Evolutionary conservation across 78 protist genomes (phyloP), one percentile per base, ranked within the genome.

Genomic region (Dictyostelium citrinum): DNA sequence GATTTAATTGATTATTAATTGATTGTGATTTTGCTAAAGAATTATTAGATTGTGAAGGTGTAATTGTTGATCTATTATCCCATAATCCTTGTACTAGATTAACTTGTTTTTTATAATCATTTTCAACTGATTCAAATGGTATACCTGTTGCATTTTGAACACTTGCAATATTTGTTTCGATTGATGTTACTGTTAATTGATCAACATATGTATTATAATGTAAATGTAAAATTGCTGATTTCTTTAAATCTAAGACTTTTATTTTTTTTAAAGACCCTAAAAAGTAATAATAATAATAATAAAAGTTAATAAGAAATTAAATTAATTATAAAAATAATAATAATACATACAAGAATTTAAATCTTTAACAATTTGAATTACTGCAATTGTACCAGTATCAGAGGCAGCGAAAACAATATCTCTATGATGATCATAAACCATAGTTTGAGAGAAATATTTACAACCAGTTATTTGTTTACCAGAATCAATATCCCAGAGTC

Each of bases 141-240:
- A 88, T 78, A 11, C 81, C 85, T n/a, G 93, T 88, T 5, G 81
- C 80, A 88, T 88, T 88, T 33, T n/a, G 79, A 41, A 88, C 33
- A 43, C 46, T 43, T 67, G 64, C 46, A 51, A 78, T 88, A 46
- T 76, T 78, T 1, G 70, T 31, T 46, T 88, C 93, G 17, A 88
- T 61, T 11, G 81, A 49, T 17, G 93, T 88, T 3, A 88, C 84
- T 1, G 74, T 88, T 20, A 88, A 27, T 22, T 55, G 39, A 68
- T 88, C 93, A 3, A 67, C n/a, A 45, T 78, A 88, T 6, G 93
- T 58, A 35, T 88, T 88, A 49, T 78, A 88, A 33, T 67, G 35
- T 29, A 78, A 37, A 68, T 78, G 74, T 12, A 88, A 45, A 31
- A 78, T 39, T 14, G 93, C 85, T 29, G 84, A 81, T 64, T 39